Conservation (phyloP, 345 rosid species). For the Hypericum perforatum region DNA sequence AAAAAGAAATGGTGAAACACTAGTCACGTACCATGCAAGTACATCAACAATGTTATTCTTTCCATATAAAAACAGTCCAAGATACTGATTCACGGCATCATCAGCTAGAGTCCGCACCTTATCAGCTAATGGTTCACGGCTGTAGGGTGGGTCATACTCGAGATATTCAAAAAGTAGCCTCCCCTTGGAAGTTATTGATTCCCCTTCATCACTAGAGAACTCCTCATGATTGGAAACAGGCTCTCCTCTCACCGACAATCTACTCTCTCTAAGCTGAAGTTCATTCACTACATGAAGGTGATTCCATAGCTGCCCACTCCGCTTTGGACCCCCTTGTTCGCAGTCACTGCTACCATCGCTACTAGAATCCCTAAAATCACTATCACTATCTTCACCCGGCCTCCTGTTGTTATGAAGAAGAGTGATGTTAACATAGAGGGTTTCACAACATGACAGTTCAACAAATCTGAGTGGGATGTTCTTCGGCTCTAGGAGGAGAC, state of each 20-base stretch:
- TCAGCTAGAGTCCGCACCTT: constrained; percentile 9
- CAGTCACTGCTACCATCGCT: constrained; percentile 64
- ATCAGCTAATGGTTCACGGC: constrained; percentile 24
- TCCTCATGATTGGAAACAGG: constrained; percentile 8
- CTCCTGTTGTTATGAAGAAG: no score
- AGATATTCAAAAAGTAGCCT: constrained; percentile 20
- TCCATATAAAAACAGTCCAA: background rate
- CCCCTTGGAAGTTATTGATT: constrained; percentile 12
- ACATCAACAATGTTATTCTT: background rate
- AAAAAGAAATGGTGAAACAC: background rate
- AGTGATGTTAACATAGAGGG: no score
- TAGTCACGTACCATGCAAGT: background rate
- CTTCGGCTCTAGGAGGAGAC: no score
- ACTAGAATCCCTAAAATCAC: constrained; percentile 24
- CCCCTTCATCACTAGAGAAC: constrained; percentile 19
- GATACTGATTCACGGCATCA: no score
- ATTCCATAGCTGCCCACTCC: constrained; percentile 20
- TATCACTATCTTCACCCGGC: constrained; percentile 20
- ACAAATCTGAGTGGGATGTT: no score
- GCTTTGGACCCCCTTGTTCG: constrained; percentile 37
- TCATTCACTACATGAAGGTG: constrained; percentile 10
- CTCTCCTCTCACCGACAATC: constrained; percentile 18
- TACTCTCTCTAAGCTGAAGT: constrained; percentile 13
- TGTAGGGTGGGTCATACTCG: constrained; percentile 19
- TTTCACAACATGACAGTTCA: no score